Evolutionary conservation across 495 filamentous ascomycete genomes (phyloP), one percentile per base, ranked within the genome.

Genomic region (Xylaria nigripes): DNA sequence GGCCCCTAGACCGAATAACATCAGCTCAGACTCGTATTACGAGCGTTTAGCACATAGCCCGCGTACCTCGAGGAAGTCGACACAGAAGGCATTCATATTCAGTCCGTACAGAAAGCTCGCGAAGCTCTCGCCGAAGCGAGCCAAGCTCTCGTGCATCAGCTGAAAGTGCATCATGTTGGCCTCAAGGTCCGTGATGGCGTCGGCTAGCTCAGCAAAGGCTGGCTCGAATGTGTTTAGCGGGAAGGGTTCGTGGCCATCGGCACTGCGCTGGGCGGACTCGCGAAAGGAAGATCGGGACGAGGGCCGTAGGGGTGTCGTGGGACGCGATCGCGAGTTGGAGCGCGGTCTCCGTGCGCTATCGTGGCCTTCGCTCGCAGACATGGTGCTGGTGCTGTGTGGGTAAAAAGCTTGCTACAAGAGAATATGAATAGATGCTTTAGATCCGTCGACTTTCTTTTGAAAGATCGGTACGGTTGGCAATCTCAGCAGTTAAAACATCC

Each of bases 31-130:
- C 9, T 12, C 30, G 21, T 1, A 29, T 34, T 3, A 44, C 13
- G 18, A 22, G 13, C 32, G 40, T 16, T 25, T n/a, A 18, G 19
- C 6, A 15, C 12, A 6, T 16, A 16, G 18, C 22, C 6, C 27
- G 40, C 46, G 40, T 34, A 91, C 90, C 81, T 98, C 94, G 0
- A 90, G 88, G 67, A 97, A 97, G 71, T 97, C 93, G 34, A 97
- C 91, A 68, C 93, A 98, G 65, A 96, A 98, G 4, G 94, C 93
- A 70, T 96, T 97, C 89, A 98, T 94, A 61, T 97, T 96, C 68
- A 98, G 65, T 3, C 93, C 93, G 57, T 97, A 97, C 49, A 98
- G 65, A 60, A 98, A 97, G 64, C 83, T 87, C 0, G 91, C 92
- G 66, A 98, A 98, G 69, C 84, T 93, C 77, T 98, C 93, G 67